Conservation (phyloP, 176 grass and related monocot genomes). For the Calamus simplicifolius region DNA sequence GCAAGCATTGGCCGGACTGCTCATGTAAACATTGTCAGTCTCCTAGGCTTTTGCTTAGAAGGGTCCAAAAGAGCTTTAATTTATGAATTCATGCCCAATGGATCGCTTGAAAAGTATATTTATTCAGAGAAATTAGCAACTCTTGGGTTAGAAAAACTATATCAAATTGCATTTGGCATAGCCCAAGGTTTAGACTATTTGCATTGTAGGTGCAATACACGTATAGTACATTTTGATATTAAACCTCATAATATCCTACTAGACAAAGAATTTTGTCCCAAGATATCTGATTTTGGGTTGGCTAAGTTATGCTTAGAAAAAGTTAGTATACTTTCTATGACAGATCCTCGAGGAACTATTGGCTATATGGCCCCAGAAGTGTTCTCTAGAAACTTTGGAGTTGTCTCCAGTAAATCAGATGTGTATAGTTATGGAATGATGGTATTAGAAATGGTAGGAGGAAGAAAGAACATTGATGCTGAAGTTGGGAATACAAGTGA, state of each 20-base stretch:
- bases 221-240: conserved; percentile 77
- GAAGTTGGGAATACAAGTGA: conserved; percentile 17
- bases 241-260: conserved; percentile 65
- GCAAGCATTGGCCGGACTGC: no score
- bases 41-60: no score
- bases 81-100: no score
- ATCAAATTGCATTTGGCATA: conserved; percentile 49
- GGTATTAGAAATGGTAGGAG: conserved; percentile 43
- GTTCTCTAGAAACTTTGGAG: conserved; percentile 26
- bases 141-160: no score
- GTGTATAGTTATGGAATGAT: conserved; percentile 73
- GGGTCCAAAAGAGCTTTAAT: no score
- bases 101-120: no score
- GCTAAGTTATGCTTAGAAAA: conserved; percentile 47
- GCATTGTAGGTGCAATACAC: conserved; percentile 34
- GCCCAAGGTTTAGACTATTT: conserved; percentile 54
- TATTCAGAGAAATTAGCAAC: no score
- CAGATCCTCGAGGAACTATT: conserved; percentile 48
- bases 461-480: conserved; percentile 14
- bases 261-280: conserved; percentile 39
- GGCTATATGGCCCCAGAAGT: conserved; percentile 24
- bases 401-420: conserved; percentile 47
- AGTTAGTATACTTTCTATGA: conserved; percentile 38
- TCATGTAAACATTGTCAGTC: no score
- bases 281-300: conserved; percentile 62